Percentiles rank a stretch among this genome's conserved stretches.
Conservation (phyloP, 768 basidiomycete genomes). For the Albatrellus ellisii region DNA sequence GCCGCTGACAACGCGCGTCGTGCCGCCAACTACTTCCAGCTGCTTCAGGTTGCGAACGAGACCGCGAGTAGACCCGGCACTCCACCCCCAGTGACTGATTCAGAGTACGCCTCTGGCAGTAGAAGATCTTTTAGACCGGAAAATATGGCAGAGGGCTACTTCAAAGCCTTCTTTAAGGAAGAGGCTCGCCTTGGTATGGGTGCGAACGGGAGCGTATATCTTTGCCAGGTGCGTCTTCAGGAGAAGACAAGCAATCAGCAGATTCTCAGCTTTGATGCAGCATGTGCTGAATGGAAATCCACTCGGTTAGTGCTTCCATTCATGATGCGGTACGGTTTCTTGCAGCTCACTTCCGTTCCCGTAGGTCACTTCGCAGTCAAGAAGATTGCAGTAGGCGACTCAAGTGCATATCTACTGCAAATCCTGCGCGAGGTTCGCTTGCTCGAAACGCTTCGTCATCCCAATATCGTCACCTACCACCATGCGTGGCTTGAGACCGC, state of each 20-base stretch:
- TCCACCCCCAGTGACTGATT: conserved; percentile 22
- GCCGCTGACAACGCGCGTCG: conserved; percentile 23
- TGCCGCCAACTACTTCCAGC: conserved; percentile 69
- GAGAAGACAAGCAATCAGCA: not conserved
- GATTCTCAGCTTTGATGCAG: conserved; percentile 20
- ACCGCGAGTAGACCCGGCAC: conserved; percentile 37
- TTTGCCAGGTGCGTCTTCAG: conserved; percentile 57
- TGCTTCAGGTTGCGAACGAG: conserved; percentile 64
- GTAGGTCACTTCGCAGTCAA: conserved; percentile 86
- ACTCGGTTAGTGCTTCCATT: conserved; percentile 38
- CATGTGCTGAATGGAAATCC: conserved; percentile 82
- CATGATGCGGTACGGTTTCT: not conserved
- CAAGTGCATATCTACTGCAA: conserved; percentile 71
- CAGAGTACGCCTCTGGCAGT: not conserved
- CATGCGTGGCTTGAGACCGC: conserved; percentile 86
- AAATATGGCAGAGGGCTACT: conserved; percentile 85
- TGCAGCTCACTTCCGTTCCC: not conserved
- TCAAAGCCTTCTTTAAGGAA: conserved; percentile 85
- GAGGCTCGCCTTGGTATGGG: conserved; percentile 89
- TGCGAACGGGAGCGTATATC: conserved; percentile 81
- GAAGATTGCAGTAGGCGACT: conserved; percentile 91
- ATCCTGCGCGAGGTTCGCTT: conserved; percentile 81
- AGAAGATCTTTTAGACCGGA: conserved; percentile 44
- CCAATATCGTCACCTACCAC: conserved; percentile 91
- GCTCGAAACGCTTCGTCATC: conserved; percentile 77